These are phyloP conservation scores for Veloporphyrellus conicus DNA, from an alignment of 1,284 basidiomycete species.

Conservation along the genomic window DNA sequence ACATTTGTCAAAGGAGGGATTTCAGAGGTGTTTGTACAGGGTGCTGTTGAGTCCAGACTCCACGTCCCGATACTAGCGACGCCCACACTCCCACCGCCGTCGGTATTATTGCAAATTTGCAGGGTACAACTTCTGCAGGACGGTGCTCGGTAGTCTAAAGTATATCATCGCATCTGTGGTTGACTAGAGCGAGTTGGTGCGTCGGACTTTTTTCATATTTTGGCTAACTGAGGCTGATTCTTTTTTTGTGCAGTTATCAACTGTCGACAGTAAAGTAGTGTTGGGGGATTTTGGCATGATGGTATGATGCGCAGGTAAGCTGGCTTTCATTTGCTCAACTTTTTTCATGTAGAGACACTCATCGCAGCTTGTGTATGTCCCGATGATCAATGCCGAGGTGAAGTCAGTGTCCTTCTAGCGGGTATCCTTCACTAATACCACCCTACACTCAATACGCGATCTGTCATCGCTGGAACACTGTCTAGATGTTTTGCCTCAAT, in stretches of 20 bases:
- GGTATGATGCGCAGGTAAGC: slow-evolving; percentile 75
- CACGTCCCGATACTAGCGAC: too few relatives aligned
- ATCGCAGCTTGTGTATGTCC: slow-evolving; percentile 79
- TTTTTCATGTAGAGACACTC: neutral
- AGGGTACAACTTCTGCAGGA: slow-evolving; percentile 54
- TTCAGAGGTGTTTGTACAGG: too few relatives aligned
- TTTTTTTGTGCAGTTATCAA: too few relatives aligned
- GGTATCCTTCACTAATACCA: neutral
- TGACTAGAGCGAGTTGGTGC: slow-evolving; percentile 90
- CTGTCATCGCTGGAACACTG: neutral
- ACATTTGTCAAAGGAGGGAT: too few relatives aligned
- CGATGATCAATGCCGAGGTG: slow-evolving; percentile 95
- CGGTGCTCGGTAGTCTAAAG: slow-evolving; percentile 78
- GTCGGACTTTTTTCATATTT: slow-evolving; percentile 30
- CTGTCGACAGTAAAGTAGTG: slow-evolving; percentile 47
- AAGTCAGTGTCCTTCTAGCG: slow-evolving; percentile 2
- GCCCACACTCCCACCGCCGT: neutral
- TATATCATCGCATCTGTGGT: slow-evolving; percentile 96
- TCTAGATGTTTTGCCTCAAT: slow-evolving; percentile 61
- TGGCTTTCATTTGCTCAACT: neutral
- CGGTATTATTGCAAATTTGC: slow-evolving; percentile 5
- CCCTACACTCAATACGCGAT: neutral
- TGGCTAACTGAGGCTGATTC: neutral
- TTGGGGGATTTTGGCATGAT: slow-evolving; percentile 85
- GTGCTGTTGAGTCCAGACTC: slow-evolving; percentile 1